Evolutionary conservation across 805 yeast genomes (phyloP).

Genomic region (Saturnispora besseyi): DNA sequence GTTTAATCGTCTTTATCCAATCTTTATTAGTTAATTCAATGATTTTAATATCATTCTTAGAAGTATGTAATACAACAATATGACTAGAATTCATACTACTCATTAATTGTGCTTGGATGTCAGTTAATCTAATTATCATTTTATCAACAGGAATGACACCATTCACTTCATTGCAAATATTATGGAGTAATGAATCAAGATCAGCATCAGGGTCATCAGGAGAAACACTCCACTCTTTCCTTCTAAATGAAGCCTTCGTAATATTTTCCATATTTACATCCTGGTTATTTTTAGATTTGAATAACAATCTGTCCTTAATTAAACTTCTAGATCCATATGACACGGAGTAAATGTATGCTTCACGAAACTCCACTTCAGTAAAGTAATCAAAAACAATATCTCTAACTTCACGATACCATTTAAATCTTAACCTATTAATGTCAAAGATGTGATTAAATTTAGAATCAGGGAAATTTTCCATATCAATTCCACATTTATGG

Average conservation of each 20-base stretch:
- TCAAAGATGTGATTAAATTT: conserved; percentile 59
- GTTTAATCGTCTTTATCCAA: conserved; percentile 10
- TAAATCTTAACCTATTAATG: conserved; percentile 61
- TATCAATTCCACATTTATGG: conserved; percentile 56
- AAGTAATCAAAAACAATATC: conserved; percentile 55
- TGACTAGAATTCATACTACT: conserved; percentile 43
- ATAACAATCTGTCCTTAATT: conserved; percentile 7
- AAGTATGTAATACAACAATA: conserved; percentile 64
- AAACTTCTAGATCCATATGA: conserved; percentile 24
- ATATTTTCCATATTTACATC: not conserved
- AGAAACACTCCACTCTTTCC: not conserved
- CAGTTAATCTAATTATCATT: conserved; percentile 55
- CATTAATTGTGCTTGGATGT: conserved; percentile 76
- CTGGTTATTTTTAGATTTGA: not conserved
- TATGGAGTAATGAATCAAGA: conserved; percentile 46
- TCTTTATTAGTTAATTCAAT: conserved; percentile 46
- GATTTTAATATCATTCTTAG: conserved; percentile 58
- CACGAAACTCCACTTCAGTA: conserved; percentile 37
- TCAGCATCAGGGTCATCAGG: conserved; percentile 15
- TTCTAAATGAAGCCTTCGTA: not conserved
- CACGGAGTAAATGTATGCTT: conserved; percentile 33
- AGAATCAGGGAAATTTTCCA: conserved; percentile 19
- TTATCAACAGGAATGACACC: conserved; percentile 38
- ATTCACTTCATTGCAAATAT: conserved; percentile 27
- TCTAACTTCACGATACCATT: conserved; percentile 69